Base-by-base conservation (phyloP, 352 stramenopile genomes). In the Pythium rhizo-oryzae region DNA sequence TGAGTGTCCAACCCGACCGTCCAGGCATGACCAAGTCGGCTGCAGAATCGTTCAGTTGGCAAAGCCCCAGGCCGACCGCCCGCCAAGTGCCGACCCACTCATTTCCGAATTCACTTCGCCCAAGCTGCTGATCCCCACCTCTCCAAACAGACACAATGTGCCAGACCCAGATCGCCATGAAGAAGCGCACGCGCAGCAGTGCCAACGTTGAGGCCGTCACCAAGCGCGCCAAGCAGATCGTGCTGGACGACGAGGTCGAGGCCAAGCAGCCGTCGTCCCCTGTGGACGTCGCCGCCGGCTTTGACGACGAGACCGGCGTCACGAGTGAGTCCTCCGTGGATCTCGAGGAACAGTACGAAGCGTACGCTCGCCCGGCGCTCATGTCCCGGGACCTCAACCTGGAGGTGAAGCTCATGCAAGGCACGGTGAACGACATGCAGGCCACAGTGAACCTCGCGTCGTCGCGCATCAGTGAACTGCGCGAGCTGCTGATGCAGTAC, bases 341-440 rank as follows among this genome's bases (percentile, higher is more conserved):
- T 4, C 28, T 69, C 30, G 62, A 61, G 16, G 50, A 56, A 8
- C 16, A 16, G 1, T 2, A 43, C 0, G 62, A 53, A n/a, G 9
- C 12, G 23, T 12, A 21, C 7, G 41, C 41, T 4, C 18, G 28
- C 28, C 24, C 39, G 13, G 8, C 24, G 53, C 21, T 63, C 51
- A 23, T 23, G 24, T 71, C 65, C 1, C 44, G 65, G 23, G 62
- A 74, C 43, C 57, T 74, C 13, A 63, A 70, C 51, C 19, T 70
- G 0, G 67, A 74, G 65, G 67, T 74, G 25, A 74, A 74, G 50
- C 57, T 74, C 18, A 67, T 74, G 61, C 67, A 70, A 37, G 52
- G 53, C 39, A 24, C 61, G 19, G 67, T 74, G 4, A 65, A 70
- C 57, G 67, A 74, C 1, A 67, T 74, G 67, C 67, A 74, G 21